Evolutionary conservation across 306 rosid species (phyloP).

Genomic region (Adenanthera pavonina): DNA sequence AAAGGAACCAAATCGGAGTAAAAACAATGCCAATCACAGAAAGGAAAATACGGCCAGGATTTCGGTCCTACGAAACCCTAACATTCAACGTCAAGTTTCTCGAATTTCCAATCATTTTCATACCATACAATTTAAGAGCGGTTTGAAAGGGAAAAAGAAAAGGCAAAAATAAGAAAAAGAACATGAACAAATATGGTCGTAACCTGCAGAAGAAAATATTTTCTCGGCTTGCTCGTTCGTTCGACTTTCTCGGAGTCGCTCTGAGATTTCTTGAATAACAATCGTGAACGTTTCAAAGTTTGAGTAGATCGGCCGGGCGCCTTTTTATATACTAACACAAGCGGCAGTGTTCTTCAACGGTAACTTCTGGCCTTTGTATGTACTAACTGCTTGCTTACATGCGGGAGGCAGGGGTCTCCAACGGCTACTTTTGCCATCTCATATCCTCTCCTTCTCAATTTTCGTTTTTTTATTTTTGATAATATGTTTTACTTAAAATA

Average conservation of each 20-base stretch:
- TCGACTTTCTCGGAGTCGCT: neutral
- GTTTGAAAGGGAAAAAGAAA: neutral
- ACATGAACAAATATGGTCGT: neutral
- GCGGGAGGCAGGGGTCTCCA: neutral
- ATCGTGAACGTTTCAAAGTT: neutral
- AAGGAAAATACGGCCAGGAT: neutral
- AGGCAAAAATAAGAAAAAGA: neutral
- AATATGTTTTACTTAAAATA: no score
- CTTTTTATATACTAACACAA: neutral
- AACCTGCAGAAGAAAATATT: neutral
- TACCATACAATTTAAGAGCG: neutral
- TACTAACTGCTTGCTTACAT: neutral
- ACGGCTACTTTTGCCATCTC: constrained; percentile 15
- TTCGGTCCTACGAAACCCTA: constrained; percentile 7
- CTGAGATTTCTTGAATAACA: neutral
- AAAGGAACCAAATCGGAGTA: neutral
- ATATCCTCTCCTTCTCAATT: neutral
- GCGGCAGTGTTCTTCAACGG: constrained; percentile 12
- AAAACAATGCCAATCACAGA: neutral
- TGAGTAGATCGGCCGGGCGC: neutral
- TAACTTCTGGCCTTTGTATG: neutral
- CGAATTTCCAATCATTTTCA: neutral
- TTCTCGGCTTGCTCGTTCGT: neutral
- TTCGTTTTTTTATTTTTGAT: neutral
- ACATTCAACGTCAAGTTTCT: neutral